Conservation (phyloP, 768 basidiomycete genomes). For the Myochromella boudieri region DNA sequence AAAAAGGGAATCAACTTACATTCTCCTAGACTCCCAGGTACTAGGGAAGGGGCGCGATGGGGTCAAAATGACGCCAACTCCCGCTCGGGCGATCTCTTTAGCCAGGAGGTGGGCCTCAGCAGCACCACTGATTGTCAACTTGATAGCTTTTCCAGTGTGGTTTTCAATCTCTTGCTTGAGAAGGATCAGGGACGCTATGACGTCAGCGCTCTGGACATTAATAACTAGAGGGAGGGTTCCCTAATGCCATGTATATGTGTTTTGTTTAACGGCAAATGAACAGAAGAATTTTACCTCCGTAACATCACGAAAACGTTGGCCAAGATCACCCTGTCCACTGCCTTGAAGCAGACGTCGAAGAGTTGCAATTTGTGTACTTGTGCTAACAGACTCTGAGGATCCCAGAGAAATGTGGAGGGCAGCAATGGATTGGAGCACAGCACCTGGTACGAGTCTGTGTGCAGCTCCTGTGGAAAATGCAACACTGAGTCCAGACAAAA, state of each 20-base stretch:
- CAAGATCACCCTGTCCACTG: constrained; percentile 36
- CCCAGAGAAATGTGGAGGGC: constrained; percentile 67
- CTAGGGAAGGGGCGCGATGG: constrained; percentile 71
- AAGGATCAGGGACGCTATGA: constrained; percentile 73
- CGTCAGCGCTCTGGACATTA: constrained; percentile 73
- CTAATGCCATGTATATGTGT: too few species aligned
- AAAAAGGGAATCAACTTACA: constrained; percentile 38
- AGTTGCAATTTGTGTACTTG: constrained; percentile 81
- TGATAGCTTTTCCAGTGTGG: constrained; percentile 38
- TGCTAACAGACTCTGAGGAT: constrained; percentile 49
- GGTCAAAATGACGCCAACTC: constrained; percentile 46
- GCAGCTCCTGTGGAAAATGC: constrained; percentile 61
- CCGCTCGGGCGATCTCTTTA: constrained; percentile 55
- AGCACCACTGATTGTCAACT: constrained; percentile 63
- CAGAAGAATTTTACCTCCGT: constrained; percentile 31
- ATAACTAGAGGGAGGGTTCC: constrained; percentile 75
- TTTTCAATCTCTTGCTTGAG: constrained; percentile 66
- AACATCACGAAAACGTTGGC: constrained; percentile 46
- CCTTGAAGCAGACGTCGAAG: constrained; percentile 64
- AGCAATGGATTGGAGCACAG: constrained; percentile 61
- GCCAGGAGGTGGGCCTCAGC: constrained; percentile 72
- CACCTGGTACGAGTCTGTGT: constrained; percentile 59
- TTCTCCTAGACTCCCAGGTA: constrained; percentile 66
- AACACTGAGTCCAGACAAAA: constrained; percentile 65
- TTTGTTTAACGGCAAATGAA: too few species aligned